A percentile compares a stretch with the other conserved stretches of the same genome.
phyloP scores from a whole-genome alignment of 495 filamentous ascomycete species.

The Hypoxylon cercidicola region DNA sequence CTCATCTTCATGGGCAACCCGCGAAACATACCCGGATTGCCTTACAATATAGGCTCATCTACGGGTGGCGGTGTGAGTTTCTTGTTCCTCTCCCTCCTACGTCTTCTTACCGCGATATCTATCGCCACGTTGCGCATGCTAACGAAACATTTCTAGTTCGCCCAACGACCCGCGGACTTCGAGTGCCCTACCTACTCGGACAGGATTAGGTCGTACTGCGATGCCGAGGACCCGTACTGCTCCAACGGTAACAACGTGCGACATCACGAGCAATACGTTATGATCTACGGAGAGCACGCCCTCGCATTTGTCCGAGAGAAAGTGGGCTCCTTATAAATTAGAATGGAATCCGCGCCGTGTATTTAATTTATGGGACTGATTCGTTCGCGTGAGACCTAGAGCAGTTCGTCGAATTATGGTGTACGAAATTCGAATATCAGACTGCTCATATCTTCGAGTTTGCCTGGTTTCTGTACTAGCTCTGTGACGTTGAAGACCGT shows the following conservation, averaged over 20 bases:
- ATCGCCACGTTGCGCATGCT: neutral
- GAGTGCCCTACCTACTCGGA: constrained; percentile 58
- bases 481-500: no score
- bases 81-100: neutral
- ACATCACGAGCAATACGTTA: constrained; percentile 67
- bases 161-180: constrained; percentile 65
- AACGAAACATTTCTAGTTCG: constrained; percentile 55
- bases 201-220: constrained; percentile 71
- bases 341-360: no score
- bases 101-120: neutral
- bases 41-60: constrained; percentile 71
- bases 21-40: constrained; percentile 53
- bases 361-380: no score
- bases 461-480: no score
- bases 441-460: no score
- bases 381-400: no score
- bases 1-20: constrained; percentile 65
- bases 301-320: constrained; percentile 59
- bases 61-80: constrained; percentile 63
- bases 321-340: constrained; percentile 14
- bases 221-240: constrained; percentile 70
- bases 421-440: no score
- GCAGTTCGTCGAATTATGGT: no score
- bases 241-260: constrained; percentile 68
- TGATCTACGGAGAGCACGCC: constrained; percentile 67